Percentiles rank a stretch among this genome's conserved stretches.
Evolutionary conservation across 2,329 filamentous ascomycete genomes (phyloP).

Genomic region (Fusarium sp.): DNA sequence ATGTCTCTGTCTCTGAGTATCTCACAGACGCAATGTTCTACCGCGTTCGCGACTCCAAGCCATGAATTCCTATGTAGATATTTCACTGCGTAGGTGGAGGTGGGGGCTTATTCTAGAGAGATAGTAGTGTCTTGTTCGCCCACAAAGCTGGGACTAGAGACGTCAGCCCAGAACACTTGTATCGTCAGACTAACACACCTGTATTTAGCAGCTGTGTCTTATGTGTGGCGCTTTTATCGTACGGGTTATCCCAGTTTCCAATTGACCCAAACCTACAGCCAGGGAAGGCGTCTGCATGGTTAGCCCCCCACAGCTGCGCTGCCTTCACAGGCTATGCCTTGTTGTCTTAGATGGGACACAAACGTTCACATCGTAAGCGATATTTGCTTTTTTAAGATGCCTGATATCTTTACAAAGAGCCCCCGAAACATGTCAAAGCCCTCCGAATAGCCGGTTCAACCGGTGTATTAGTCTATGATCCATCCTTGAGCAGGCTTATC

Average conservation of each 20-base stretch:
- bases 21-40: conserved; percentile 30
- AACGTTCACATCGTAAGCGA: not conserved
- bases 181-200: conserved; percentile 8
- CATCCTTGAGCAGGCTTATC: not conserved
- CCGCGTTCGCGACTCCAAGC: conserved; percentile 25
- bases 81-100: conserved; percentile 16
- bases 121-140: conserved; percentile 19
- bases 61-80: conserved; percentile 32
- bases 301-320: not conserved
- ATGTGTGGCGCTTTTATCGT: not conserved
- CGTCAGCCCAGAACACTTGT: conserved; percentile 24
- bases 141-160: conserved; percentile 22
- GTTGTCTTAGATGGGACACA: not conserved
- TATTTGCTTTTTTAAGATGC: conserved; percentile 26
- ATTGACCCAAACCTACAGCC: conserved; percentile 15
- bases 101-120: not conserved
- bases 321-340: conserved; percentile 1
- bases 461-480: conserved; percentile 14
- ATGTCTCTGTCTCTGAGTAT: conserved; percentile 39
- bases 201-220: not conserved
- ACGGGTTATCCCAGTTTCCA: conserved; percentile 14
- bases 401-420: conserved; percentile 22
- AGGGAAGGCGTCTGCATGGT: conserved; percentile 3
- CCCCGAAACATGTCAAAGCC: conserved; percentile 18
- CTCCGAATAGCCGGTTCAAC: conserved; percentile 17